These are phyloP conservation scores for Colletotrichum endophyticum DNA, from an alignment of 2,329 filamentous ascomycete genomes.

Conservation along the genomic window DNA sequence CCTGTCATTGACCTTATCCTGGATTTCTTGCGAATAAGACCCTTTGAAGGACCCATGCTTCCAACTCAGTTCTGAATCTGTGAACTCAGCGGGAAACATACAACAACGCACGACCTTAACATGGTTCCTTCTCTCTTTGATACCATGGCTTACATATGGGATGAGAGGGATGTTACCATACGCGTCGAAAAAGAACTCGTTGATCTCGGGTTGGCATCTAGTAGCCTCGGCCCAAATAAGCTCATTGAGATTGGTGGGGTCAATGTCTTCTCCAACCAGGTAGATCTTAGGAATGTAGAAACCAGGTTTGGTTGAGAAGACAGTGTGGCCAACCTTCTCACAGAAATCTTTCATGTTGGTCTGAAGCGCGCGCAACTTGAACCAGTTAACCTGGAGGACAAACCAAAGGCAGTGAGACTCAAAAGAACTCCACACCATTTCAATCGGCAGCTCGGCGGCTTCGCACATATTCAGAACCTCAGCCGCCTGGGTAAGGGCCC, in stretches of 20 bases:
- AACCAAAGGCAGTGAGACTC: slow-evolving; percentile 45
- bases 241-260: slow-evolving; percentile 47
- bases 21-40: background rate
- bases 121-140: slow-evolving; percentile 23
- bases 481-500: background rate
- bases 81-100: slow-evolving; percentile 47
- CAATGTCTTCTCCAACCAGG: slow-evolving; percentile 53
- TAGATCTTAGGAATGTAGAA: slow-evolving; percentile 47
- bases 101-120: slow-evolving; percentile 52
- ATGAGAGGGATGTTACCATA: slow-evolving; percentile 45
- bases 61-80: slow-evolving; percentile 31
- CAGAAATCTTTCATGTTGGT: slow-evolving; percentile 44
- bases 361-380: slow-evolving; percentile 60
- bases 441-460: background rate
- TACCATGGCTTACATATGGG: slow-evolving; percentile 48
- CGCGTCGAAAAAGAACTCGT: slow-evolving; percentile 49
- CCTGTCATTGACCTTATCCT: no score
- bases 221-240: slow-evolving; percentile 55
- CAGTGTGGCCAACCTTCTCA: slow-evolving; percentile 42
- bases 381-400: slow-evolving; percentile 60
- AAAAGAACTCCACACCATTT: slow-evolving; percentile 27
- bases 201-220: slow-evolving; percentile 45
- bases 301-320: slow-evolving; percentile 46
- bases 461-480: background rate
- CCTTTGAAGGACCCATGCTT: slow-evolving; percentile 33